Conservation (phyloP, 129 eudicot genomes). For the Flaveria sonorensis region DNA sequence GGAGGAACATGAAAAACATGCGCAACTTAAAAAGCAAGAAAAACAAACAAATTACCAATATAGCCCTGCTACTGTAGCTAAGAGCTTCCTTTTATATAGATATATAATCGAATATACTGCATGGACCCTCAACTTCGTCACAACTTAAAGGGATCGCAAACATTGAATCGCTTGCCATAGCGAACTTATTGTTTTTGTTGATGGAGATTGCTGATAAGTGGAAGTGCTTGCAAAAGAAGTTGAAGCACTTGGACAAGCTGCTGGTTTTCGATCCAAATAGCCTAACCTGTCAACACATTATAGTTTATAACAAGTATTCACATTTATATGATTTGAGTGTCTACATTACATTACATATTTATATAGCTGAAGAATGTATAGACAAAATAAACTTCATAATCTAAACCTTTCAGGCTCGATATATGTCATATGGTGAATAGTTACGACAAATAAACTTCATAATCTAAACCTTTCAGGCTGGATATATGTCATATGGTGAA, state of each 20-base stretch:
- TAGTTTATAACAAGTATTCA: background rate
- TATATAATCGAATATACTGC: no score
- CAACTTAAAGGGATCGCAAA: constrained; percentile 33
- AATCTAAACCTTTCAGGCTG: no score
- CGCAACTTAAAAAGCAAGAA: no score
- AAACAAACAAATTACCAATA: no score
- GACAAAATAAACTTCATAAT: constrained; percentile 8
- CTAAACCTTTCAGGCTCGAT: no score
- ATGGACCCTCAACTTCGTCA: constrained; percentile 32
- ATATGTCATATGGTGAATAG: no score
- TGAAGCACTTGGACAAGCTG: constrained; percentile 60
- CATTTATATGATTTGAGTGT: constrained; percentile 19
- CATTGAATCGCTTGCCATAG: constrained; percentile 52
- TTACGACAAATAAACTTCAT: no score
- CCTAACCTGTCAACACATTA: background rate
- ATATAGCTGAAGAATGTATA: constrained; percentile 11
- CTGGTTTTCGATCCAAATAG: constrained; percentile 48
- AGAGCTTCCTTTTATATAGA: no score
- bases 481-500: no score
- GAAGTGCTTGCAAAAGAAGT: constrained; percentile 62
- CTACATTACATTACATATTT: constrained; percentile 9
- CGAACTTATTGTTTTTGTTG: constrained; percentile 55
- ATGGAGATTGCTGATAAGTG: constrained; percentile 58
- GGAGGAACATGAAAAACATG: no score
- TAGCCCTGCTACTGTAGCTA: no score